Evolutionary conservation across 176 grass and related monocot species (phyloP).

Genomic region (Hsuehochloa calcarea): DNA sequence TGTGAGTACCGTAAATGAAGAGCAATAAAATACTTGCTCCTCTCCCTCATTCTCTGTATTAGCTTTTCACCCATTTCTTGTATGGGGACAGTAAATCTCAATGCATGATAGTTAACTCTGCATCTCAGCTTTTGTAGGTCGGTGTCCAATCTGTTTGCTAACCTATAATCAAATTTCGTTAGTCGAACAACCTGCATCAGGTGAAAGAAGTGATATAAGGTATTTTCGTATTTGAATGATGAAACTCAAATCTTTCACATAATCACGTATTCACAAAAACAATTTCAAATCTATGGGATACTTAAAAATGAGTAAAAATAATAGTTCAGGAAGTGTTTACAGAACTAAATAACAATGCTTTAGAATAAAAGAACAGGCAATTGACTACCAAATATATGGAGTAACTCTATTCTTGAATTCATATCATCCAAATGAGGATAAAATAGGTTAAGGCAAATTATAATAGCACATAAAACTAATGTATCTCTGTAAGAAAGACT

Average conservation of each 20-base stretch:
- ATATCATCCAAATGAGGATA: not conserved
- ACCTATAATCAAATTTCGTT: slow-evolving; percentile 95
- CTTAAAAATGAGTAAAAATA: slow-evolving; percentile 2
- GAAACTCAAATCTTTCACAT: no score
- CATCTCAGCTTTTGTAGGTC: slow-evolving; percentile 91
- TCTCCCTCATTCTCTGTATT: slow-evolving; percentile 70
- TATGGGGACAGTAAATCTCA: slow-evolving; percentile 82
- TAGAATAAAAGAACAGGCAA: not conserved
- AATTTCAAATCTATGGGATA: not conserved
- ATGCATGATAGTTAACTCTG: slow-evolving; percentile 87
- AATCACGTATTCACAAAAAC: not conserved
- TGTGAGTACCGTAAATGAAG: slow-evolving; percentile 78
- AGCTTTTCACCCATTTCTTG: slow-evolving; percentile 67
- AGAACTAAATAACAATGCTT: not conserved
- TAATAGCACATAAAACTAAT: slow-evolving; percentile 11
- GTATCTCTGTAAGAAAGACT: no score
- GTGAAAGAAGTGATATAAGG: not conserved
- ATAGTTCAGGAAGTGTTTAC: not conserved
- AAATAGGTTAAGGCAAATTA: not conserved
- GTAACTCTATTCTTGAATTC: not conserved
- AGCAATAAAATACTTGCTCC: slow-evolving; percentile 69
- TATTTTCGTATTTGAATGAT: no score
- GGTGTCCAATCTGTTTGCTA: slow-evolving; percentile 82
- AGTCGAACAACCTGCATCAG: slow-evolving; percentile 78
- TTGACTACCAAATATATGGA: not conserved